These are phyloP conservation scores for Russula vinacea DNA, from an alignment of 768 basidiomycete genomes.

Conservation along the genomic window DNA sequence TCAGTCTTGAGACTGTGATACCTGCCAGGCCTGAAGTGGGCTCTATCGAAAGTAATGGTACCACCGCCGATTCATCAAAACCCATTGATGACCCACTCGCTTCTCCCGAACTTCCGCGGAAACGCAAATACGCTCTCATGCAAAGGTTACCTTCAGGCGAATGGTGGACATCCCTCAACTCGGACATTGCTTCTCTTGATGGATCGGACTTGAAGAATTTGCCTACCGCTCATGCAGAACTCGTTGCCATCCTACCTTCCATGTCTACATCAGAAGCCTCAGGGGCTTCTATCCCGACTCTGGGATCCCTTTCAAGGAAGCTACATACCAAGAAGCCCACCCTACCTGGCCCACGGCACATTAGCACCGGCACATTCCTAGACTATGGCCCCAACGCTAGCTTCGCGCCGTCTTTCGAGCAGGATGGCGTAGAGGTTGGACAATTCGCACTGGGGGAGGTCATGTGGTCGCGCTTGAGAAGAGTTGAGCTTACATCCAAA, in stretches of 20 bases:
- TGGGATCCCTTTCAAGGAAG: conserved; percentile 56
- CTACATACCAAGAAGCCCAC: conserved; percentile 42
- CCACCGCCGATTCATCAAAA: conserved; percentile 34
- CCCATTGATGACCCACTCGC: conserved; percentile 36
- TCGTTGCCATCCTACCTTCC: conserved; percentile 69
- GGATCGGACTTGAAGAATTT: conserved; percentile 48
- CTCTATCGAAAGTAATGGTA: conserved; percentile 22
- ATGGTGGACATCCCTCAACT: conserved; percentile 73
- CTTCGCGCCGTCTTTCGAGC: conserved; percentile 78
- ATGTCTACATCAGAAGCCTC: conserved; percentile 40
- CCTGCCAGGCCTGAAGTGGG: conserved; percentile 30
- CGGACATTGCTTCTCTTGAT: conserved; percentile 41
- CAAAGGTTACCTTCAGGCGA: conserved; percentile 75
- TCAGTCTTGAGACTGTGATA: conserved; percentile 48
- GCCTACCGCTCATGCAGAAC: conserved; percentile 65
- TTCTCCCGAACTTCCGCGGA: conserved; percentile 28
- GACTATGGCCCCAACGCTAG: conserved; percentile 74
- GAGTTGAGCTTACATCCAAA: conserved; percentile 36
- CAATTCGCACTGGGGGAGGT: conserved; percentile 57
- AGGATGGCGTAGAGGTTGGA: conserved; percentile 71
- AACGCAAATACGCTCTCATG: conserved; percentile 68
- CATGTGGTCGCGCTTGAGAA: conserved; percentile 47
- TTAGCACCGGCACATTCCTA: conserved; percentile 66
- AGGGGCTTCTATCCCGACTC: conserved; percentile 40
- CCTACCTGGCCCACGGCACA: conserved; percentile 48